These are phyloP conservation scores for Nidula niveotomentosa DNA, from an alignment of 1,284 basidiomycete genomes.

Conservation along the genomic window DNA sequence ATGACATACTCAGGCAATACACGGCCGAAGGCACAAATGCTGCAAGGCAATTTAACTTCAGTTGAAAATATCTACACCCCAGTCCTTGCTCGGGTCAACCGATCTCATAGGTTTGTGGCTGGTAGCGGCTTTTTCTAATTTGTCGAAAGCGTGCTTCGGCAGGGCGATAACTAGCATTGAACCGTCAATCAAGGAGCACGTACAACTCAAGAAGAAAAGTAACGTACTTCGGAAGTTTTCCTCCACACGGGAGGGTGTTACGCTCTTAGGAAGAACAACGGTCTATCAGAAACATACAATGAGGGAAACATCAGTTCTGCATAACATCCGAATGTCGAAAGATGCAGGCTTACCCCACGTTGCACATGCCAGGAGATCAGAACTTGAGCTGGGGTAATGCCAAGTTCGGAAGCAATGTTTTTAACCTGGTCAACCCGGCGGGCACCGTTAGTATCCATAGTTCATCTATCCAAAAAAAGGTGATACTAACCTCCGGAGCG, in stretches of 20 bases:
- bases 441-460: not conserved
- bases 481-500: constrained; percentile 46
- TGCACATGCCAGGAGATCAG: constrained; percentile 81
- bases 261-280: constrained; percentile 79
- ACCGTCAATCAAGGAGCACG: not conserved
- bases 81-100: constrained; percentile 59
- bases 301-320: not conserved
- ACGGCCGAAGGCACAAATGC: not conserved
- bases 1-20: no score
- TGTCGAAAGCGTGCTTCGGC: constrained; percentile 53
- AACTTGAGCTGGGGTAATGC: constrained; percentile 77
- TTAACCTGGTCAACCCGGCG: constrained; percentile 36
- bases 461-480: not conserved
- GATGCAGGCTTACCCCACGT: constrained; percentile 55
- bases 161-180: constrained; percentile 45
- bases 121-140: constrained; percentile 58
- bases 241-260: constrained; percentile 67
- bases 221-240: constrained; percentile 66
- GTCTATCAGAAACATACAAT: constrained; percentile 33
- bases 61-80: constrained; percentile 70
- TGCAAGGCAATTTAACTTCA: constrained; percentile 6
- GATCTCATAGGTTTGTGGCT: constrained; percentile 54
- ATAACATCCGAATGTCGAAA: not conserved
- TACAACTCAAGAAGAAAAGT: not conserved
- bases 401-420: constrained; percentile 60